Evolutionary conservation across 2,329 filamentous ascomycete species (phyloP).

Genomic region (Lecanicillium sp.): DNA sequence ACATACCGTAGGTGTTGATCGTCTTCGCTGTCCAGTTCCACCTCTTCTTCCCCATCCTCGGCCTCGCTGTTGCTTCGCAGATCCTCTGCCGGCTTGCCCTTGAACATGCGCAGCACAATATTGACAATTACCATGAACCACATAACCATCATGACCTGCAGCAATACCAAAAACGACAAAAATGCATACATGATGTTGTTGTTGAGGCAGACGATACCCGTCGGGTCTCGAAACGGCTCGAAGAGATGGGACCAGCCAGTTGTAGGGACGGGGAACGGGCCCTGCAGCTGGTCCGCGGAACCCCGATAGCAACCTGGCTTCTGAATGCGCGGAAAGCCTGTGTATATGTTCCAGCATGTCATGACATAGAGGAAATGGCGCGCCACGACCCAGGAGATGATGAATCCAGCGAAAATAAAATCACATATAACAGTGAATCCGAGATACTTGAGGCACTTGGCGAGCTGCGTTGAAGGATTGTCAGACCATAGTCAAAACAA

Average conservation of each 20-base stretch:
- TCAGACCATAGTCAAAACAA: too few species aligned
- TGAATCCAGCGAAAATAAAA: constrained; percentile 75
- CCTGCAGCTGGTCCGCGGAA: constrained; percentile 45
- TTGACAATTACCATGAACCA: constrained; percentile 88
- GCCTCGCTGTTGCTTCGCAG: constrained; percentile 79
- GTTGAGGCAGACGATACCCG: constrained; percentile 78
- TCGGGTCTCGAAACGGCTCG: constrained; percentile 65
- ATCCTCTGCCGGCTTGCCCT: constrained; percentile 74
- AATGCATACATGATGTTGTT: constrained; percentile 68
- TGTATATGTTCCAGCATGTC: constrained; percentile 77
- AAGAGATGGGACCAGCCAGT: constrained; percentile 56
- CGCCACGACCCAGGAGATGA: constrained; percentile 74
- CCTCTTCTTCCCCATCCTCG: constrained; percentile 49
- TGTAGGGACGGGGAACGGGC: constrained; percentile 42
- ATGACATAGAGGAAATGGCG: constrained; percentile 75
- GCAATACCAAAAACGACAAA: constrained; percentile 64
- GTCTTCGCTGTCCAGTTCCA: constrained; percentile 44
- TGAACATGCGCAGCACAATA: constrained; percentile 73
- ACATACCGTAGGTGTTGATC: constrained; percentile 30
- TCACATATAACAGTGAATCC: constrained; percentile 73
- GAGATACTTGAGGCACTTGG: constrained; percentile 91
- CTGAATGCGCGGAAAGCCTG: constrained; percentile 58
- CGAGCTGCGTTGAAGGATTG: too few species aligned
- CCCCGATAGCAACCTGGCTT: constrained; percentile 66
- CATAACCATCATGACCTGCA: constrained; percentile 73